Base-by-base conservation (phyloP, 1,284 basidiomycete genomes). In the Pyrrhoderma lamaoense region DNA sequence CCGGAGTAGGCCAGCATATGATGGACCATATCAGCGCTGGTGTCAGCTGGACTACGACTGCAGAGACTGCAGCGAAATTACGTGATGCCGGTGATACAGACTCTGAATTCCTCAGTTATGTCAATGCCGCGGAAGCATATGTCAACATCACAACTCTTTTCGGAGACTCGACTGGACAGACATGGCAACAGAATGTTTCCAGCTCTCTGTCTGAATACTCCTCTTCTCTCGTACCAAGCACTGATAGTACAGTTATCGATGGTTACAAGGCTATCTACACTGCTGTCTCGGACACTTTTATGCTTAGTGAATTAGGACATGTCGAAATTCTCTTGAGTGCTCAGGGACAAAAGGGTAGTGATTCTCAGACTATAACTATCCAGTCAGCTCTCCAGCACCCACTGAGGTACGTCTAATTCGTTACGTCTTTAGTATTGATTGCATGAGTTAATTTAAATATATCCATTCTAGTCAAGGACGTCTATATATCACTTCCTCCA, bases 1-100 rank as follows among this genome's bases (percentile, higher is more conserved):
- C 85, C 3, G 83, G 82, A 51, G 87, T 92, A 49, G 88, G 88
- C 1, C 79, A 84, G 65, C 81, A 87, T 66, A 62, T 89, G 42
- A 82, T 86, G 63, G 85, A 90, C 62, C 85, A 87, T 65, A 60
- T 84, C 23, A 73, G 70, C 51, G 72, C 75, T 16, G 66, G 72
- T 56, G 68, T 82, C 8, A 63, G 68, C 3, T 82, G 69, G 67
- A 66, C 67, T 42, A 73, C 77, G 2, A 67, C 62, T 14, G 67
- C 65, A 2, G 67, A 74, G 46, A 79, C 78, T 2, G 72, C 72
- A 5, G 73, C 71, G 1, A 63, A 68, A 11, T 62, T 77, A 14
- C 61, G 69, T 45, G 58, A 58, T 19, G 63, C 67, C 11, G 60
- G 64, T 36, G 60, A 62, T 31, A 62, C 66, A 23, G 65, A 63